phyloP scores from a whole-genome alignment of 2,329 filamentous ascomycete species.

The Sporothrix schenckii region DNA sequence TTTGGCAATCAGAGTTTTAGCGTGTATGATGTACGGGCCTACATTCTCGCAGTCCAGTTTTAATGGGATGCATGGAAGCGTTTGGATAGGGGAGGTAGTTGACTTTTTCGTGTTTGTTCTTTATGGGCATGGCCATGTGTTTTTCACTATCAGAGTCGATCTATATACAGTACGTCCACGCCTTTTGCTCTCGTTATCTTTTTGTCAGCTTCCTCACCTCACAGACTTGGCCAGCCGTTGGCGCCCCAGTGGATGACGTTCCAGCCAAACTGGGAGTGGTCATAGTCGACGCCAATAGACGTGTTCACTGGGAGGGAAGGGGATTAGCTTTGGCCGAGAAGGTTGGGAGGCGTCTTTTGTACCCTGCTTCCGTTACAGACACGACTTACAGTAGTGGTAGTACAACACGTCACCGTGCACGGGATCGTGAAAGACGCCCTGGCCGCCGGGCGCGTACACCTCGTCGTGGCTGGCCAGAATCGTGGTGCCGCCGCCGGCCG shows the following conservation, averaged over 20 bases:
- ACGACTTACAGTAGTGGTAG: slow-evolving; percentile 60
- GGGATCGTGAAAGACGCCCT: slow-evolving; percentile 59
- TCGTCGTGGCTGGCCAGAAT: slow-evolving; percentile 60
- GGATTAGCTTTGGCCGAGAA: neutral
- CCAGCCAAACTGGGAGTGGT: slow-evolving; percentile 23
- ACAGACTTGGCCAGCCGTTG: slow-evolving; percentile 26
- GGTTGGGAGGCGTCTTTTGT: too few relatives aligned
- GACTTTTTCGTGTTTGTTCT: too few relatives aligned
- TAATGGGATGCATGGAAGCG: too few relatives aligned
- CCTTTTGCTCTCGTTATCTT: too few relatives aligned
- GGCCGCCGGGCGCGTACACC: slow-evolving; percentile 65
- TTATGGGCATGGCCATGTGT: too few relatives aligned
- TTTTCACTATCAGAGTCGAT: too few relatives aligned
- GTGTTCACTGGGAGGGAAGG: neutral
- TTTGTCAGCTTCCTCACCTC: neutral
- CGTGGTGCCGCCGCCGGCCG: slow-evolving; percentile 58
- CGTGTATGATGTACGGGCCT: too few relatives aligned
- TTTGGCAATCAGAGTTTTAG: too few relatives aligned
- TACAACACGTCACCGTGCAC: slow-evolving; percentile 54
- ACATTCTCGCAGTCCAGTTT: too few relatives aligned
- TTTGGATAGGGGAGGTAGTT: too few relatives aligned
- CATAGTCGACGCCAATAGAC: slow-evolving; percentile 22
- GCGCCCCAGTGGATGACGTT: slow-evolving; percentile 26
- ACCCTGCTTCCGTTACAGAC: neutral
- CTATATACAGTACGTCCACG: too few relatives aligned